A percentile compares a stretch with the other conserved stretches of the same genome.
phyloP scores from a whole-genome alignment of 495 filamentous ascomycete genomes.

The Patellaria atrata region DNA sequence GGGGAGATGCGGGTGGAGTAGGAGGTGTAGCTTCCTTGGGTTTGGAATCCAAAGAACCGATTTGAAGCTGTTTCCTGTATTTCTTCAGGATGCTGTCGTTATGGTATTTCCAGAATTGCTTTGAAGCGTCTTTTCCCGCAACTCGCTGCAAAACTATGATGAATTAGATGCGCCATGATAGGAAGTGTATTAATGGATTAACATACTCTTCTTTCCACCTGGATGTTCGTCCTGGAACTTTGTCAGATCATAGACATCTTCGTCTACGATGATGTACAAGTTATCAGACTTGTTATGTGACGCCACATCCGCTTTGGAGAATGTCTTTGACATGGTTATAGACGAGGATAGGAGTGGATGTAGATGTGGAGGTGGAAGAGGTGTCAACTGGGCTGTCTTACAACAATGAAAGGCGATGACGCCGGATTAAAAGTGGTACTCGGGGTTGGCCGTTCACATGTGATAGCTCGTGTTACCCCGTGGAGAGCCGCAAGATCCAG shows the following conservation, averaged over 20 bases:
- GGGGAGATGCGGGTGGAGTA: slow-evolving; percentile 37
- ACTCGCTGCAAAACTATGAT: slow-evolving; percentile 67
- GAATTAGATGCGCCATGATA: not conserved
- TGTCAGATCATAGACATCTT: slow-evolving; percentile 92
- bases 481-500: no score
- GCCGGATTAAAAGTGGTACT: no score
- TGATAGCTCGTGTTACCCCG: no score
- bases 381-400: no score
- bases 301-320: slow-evolving; percentile 71
- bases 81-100: slow-evolving; percentile 91
- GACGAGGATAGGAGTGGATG: no score
- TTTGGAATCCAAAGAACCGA: slow-evolving; percentile 85
- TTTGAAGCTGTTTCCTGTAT: slow-evolving; percentile 71
- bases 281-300: slow-evolving; percentile 76
- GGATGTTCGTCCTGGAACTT: slow-evolving; percentile 91
- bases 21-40: slow-evolving; percentile 41
- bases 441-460: no score
- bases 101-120: slow-evolving; percentile 99
- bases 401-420: no score
- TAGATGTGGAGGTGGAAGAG: no score
- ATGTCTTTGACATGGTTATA: slow-evolving; percentile 88
- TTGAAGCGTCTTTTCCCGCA: slow-evolving; percentile 89
- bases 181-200: not conserved
- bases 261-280: slow-evolving; percentile 83
- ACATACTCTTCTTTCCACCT: slow-evolving; percentile 87